phyloP scores from a whole-genome alignment of 306 rosid genomes.

The Rosa rugosa region DNA sequence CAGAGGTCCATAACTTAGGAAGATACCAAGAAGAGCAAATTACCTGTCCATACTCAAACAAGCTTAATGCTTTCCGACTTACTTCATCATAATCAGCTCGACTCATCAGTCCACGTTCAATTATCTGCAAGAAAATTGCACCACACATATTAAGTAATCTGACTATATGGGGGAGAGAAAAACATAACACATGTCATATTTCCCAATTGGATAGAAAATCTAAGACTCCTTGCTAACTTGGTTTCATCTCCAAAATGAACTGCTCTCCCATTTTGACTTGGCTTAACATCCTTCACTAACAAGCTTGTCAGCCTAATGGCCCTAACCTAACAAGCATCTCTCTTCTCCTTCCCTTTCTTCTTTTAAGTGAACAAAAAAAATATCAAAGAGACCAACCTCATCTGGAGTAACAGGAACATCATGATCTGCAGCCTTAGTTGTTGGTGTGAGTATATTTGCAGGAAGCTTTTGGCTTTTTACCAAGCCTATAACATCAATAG shows the following conservation, averaged over 20 bases:
- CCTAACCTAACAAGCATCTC: neutral
- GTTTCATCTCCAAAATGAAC: neutral
- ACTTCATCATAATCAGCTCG: conserved; percentile 78
- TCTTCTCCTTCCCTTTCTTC: conserved; percentile 2
- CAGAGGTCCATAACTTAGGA: neutral
- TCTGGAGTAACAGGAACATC: conserved; percentile 89
- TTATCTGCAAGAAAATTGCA: conserved; percentile 55
- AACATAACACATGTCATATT: too few relatives aligned
- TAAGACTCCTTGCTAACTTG: neutral
- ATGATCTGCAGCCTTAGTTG: conserved; percentile 92
- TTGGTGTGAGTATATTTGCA: conserved; percentile 81
- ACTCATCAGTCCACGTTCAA: conserved; percentile 68
- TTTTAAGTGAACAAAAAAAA: neutral
- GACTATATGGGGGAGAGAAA: conserved; percentile 1
- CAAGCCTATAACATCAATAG: conserved; percentile 51
- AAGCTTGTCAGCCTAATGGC: neutral
- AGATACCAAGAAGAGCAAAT: conserved; percentile 5
- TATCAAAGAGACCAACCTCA: conserved; percentile 47
- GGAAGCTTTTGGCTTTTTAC: conserved; percentile 82
- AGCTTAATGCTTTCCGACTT: conserved; percentile 66
- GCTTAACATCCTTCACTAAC: neutral
- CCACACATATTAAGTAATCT: conserved; percentile 16
- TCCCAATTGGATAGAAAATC: neutral
- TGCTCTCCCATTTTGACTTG: neutral
- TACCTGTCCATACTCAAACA: conserved; percentile 96